Conservation (phyloP, 176 grass and related monocot species). For the Aegilops umbellulata region DNA sequence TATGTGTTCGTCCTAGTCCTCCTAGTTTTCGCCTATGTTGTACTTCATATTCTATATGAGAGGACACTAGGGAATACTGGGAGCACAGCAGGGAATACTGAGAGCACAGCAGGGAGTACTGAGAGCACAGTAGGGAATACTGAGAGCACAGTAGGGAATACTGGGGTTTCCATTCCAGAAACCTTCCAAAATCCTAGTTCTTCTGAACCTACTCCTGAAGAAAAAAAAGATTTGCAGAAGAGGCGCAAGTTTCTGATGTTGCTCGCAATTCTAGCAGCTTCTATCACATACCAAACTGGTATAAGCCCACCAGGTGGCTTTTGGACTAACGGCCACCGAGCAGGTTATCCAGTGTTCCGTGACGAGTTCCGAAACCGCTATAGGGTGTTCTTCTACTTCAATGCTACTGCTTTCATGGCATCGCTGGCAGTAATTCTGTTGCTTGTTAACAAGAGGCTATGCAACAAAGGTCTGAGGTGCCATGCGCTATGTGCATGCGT, state of each 20-base stretch:
- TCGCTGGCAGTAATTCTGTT: slow-evolving; percentile 57
- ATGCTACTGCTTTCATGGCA: slow-evolving; percentile 50
- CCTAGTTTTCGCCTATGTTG: slow-evolving; percentile 35
- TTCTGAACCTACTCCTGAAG: not conserved
- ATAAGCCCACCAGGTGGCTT: slow-evolving; percentile 61
- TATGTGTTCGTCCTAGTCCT: slow-evolving; percentile 41
- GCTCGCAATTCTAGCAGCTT: slow-evolving; percentile 54
- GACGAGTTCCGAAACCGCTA: slow-evolving; percentile 46
- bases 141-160: too few species aligned
- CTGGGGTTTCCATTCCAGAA: not conserved
- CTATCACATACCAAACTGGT: slow-evolving; percentile 52
- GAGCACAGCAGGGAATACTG: too few species aligned
- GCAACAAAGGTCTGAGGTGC: slow-evolving; percentile 22
- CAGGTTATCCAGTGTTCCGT: slow-evolving; percentile 36
- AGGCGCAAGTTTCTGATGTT: slow-evolving; percentile 46
- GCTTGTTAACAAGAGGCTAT: slow-evolving; percentile 51
- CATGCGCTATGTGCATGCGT: slow-evolving; percentile 26
- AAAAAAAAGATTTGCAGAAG: slow-evolving; percentile 29
- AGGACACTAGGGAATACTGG: not conserved
- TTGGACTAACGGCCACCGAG: slow-evolving; percentile 31
- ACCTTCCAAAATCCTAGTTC: not conserved
- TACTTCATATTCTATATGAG: slow-evolving; percentile 34
- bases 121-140: too few species aligned
- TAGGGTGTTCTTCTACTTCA: slow-evolving; percentile 51
- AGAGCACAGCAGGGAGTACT: not conserved